A percentile compares a stretch with the other conserved stretches of the same genome.
Conservation (phyloP, 1,284 basidiomycete genomes). For the Tremellales sp. region DNA sequence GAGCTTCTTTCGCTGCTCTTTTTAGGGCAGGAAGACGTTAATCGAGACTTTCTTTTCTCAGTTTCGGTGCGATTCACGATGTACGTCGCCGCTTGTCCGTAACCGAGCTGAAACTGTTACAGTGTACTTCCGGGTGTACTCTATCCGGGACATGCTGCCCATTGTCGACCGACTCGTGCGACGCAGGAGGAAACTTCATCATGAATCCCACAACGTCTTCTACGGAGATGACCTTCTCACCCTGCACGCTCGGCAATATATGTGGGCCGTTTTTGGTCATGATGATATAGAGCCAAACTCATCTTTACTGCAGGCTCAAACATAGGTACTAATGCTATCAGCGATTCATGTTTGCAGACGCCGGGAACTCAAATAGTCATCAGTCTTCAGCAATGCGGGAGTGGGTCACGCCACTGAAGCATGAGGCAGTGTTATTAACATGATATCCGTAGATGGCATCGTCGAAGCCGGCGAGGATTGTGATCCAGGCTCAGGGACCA, state of each 20-base stretch:
- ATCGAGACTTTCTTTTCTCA: no score
- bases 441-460: conserved; percentile 44
- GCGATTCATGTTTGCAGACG: conserved; percentile 62
- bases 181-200: conserved; percentile 64
- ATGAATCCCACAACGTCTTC: conserved; percentile 74
- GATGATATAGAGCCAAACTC: background rate
- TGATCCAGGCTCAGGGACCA: conserved; percentile 67
- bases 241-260: conserved; percentile 79
- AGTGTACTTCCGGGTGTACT: conserved; percentile 68
- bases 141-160: conserved; percentile 66
- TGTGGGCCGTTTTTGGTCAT: conserved; percentile 54
- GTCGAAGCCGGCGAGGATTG: conserved; percentile 70
- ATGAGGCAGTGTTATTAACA: background rate
- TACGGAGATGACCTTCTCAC: conserved; percentile 67
- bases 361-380: conserved; percentile 48
- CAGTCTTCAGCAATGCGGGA: conserved; percentile 46
- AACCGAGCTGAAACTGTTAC: conserved; percentile 4
- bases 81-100: conserved; percentile 51
- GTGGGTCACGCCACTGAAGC: conserved; percentile 22
- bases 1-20: conserved; percentile 6
- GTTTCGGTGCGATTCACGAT: conserved; percentile 80
- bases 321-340: conserved; percentile 43
- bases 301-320: conserved; percentile 30
- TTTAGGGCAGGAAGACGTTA: no score
- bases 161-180: conserved; percentile 58